phyloP scores from a whole-genome alignment of 139 green algal species.

The Zygnema cylindricum region DNA sequence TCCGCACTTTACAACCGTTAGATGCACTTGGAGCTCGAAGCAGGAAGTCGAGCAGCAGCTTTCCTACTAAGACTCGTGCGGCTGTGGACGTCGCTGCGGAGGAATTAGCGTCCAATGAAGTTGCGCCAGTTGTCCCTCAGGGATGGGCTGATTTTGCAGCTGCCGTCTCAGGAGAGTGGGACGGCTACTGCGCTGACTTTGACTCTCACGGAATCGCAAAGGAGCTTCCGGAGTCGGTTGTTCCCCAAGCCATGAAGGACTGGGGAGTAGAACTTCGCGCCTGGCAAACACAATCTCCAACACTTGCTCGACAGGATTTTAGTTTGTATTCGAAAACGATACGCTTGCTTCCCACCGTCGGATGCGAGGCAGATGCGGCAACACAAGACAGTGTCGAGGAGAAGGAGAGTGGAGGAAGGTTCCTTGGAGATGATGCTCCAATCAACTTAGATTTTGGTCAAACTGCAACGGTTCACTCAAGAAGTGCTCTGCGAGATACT shows the following conservation, averaged over 20 bases:
- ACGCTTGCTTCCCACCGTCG: slow-evolving; percentile 47
- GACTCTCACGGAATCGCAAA: not conserved
- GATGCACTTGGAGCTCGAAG: too few relatives aligned
- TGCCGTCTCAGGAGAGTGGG: slow-evolving; percentile 53
- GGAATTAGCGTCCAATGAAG: too few relatives aligned
- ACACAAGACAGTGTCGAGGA: slow-evolving; percentile 38
- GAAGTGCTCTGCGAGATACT: not conserved
- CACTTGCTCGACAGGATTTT: slow-evolving; percentile 12
- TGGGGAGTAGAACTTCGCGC: slow-evolving; percentile 47
- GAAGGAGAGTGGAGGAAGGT: not conserved
- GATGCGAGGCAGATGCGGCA: slow-evolving; percentile 56
- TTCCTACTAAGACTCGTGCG: too few relatives aligned
- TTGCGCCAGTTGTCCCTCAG: too few relatives aligned
- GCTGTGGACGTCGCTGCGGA: too few relatives aligned
- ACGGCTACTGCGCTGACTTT: slow-evolving; percentile 57
- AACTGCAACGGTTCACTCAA: too few relatives aligned
- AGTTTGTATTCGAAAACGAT: slow-evolving; percentile 20
- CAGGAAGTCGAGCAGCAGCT: too few relatives aligned
- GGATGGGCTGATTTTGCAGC: slow-evolving; percentile 25
- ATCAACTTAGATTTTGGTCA: not conserved
- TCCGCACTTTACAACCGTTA: too few relatives aligned
- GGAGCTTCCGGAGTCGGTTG: slow-evolving; percentile 53
- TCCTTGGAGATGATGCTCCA: not conserved
- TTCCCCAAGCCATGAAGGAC: slow-evolving; percentile 53
- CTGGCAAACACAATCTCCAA: slow-evolving; percentile 53